Evolutionary conservation across 768 basidiomycete genomes (phyloP), one percentile per base, ranked within the genome.

Genomic region (Trametes coccinea): DNA sequence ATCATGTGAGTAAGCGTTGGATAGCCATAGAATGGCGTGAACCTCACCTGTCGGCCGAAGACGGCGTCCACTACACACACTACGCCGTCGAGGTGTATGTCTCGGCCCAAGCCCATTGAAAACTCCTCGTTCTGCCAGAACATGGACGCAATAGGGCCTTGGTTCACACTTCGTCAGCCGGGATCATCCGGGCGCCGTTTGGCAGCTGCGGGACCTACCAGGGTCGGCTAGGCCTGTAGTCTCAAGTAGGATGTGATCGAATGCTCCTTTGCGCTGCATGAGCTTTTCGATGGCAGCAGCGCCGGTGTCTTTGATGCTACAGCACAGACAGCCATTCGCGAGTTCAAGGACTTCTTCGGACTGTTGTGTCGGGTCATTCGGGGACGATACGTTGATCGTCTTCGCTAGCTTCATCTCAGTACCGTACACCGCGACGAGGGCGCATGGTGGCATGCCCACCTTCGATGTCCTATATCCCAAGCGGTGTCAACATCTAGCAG

Each of bases 211-310:
- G 33, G 44, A 29, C 63, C 45, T 63, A 92, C 93, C 93, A 59
- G 96, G 96, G 77, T 98, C 96, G 9, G 96, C 96, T 7, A 98
- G 80, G 0, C 96, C 96, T 0, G 97, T 98, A 2, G 96, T 92
- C 75, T 99, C 97, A 14, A 99, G 80, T 45, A 99, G 77, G 64
- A 99, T 97, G 73, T 98, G 90, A 75, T 98, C 97, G 70, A 98
- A 95, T 1, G 84, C 83, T 29, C 93, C 94, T 69, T 90, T 93
- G 56, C 85, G 83, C 66, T 82, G 77, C 90, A 95, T 93, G 58
- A 98, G 78, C 69, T 91, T 91, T 73, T 97, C 93, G 55, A 99
- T 97, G 6, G 97, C 94, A 22, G 94, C 92, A 0, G 92, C 82
- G 2, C 97, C 97, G 10, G 87, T 80, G 71, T 98, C 95, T 69